phyloP scores from a whole-genome alignment of 1,139 yeast species.

The Kluyveromyces sp. region DNA sequence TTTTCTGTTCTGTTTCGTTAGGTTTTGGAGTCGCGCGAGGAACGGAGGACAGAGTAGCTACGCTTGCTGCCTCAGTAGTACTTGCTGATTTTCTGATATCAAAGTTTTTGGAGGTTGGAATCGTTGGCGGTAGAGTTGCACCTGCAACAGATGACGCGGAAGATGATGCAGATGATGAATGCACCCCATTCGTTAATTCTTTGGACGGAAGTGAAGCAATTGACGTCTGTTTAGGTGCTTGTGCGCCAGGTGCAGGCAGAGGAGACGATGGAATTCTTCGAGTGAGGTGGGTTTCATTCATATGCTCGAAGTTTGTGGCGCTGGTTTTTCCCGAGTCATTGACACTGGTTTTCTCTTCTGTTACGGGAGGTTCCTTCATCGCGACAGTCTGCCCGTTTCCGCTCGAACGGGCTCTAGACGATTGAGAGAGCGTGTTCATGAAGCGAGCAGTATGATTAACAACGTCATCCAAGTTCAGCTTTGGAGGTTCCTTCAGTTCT shows the following conservation, averaged over 20 bases:
- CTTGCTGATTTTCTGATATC: constrained; percentile 19
- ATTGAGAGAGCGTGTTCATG: constrained; percentile 32
- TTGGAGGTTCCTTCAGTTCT: constrained; percentile 15
- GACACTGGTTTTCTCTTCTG: background rate
- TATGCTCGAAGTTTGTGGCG: background rate
- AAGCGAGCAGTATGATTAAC: constrained; percentile 35
- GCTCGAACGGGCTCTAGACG: background rate
- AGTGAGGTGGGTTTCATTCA: background rate
- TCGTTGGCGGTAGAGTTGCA: constrained; percentile 31
- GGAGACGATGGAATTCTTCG: background rate
- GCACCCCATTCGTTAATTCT: background rate
- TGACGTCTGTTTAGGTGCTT: constrained; percentile 6
- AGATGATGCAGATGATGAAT: constrained; percentile 10
- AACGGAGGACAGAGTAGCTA: constrained; percentile 4
- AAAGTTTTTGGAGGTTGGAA: constrained; percentile 32
- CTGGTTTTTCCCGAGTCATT: background rate
- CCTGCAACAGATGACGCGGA: constrained; percentile 27
- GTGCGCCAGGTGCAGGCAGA: constrained; percentile 6
- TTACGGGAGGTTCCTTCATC: background rate
- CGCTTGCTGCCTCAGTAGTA: constrained; percentile 1
- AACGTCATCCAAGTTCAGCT: constrained; percentile 17
- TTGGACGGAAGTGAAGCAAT: background rate
- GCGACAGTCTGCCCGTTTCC: background rate
- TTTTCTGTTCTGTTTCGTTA: background rate
- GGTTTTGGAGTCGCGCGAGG: constrained; percentile 15